These are phyloP conservation scores for Penicillium tannophilum DNA, from an alignment of 495 filamentous ascomycete species.

Conservation along the genomic window DNA sequence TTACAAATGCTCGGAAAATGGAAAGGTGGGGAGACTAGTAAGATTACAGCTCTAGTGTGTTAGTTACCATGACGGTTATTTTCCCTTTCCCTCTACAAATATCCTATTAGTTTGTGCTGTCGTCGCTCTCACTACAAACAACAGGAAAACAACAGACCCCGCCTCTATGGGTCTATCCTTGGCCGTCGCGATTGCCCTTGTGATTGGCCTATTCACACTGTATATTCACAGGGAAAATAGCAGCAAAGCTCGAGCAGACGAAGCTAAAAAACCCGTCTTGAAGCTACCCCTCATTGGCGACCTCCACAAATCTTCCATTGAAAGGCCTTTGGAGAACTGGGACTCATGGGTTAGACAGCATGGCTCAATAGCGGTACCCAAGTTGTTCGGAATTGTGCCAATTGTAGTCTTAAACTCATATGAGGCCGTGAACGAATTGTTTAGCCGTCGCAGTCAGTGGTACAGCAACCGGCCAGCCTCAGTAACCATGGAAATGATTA, in stretches of 20 bases:
- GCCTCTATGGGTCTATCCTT: too few species aligned
- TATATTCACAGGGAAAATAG: neutral
- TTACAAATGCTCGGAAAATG: too few species aligned
- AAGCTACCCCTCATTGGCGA: constrained; percentile 37
- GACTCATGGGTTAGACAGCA: constrained; percentile 28
- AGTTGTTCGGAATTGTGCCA: constrained; percentile 32
- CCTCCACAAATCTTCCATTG: constrained; percentile 30
- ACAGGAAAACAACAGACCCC: too few species aligned
- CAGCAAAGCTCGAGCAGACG: neutral
- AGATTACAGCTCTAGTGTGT: too few species aligned
- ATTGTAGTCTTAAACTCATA: constrained; percentile 32
- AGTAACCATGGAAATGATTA: constrained; percentile 40
- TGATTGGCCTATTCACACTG: neutral
- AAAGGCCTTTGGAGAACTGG: constrained; percentile 30
- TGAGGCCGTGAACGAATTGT: constrained; percentile 34
- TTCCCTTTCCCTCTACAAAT: too few species aligned
- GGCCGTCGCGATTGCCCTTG: neutral
- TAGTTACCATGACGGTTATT: too few species aligned
- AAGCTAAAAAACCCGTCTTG: constrained; percentile 8
- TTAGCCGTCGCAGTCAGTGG: constrained; percentile 38
- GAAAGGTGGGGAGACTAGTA: too few species aligned
- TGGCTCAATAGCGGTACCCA: constrained; percentile 29
- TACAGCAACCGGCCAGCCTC: constrained; percentile 36
- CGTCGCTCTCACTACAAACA: too few species aligned
- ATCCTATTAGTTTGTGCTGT: too few species aligned